Conservation (phyloP, 2,329 filamentous ascomycete genomes). For the Alternaria sp. region DNA sequence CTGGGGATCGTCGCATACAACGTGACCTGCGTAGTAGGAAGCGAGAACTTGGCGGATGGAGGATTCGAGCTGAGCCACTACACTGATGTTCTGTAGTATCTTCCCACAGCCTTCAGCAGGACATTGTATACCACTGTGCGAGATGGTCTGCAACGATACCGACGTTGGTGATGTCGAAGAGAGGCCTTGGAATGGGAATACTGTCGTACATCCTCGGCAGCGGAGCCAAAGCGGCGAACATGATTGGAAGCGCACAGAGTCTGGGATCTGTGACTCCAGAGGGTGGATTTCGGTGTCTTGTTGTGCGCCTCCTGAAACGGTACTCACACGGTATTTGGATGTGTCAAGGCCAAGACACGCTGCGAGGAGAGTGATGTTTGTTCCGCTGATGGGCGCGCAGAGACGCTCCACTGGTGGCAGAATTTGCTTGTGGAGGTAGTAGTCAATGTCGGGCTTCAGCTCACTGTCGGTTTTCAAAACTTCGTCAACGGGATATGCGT, state of each 20-base stretch:
- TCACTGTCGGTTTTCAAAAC: constrained; percentile 77
- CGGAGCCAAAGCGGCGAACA: constrained; percentile 77
- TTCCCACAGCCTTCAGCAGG: constrained; percentile 67
- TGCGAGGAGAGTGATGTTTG: constrained; percentile 85
- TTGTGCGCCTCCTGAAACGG: constrained; percentile 57
- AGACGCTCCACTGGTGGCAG: constrained; percentile 97
- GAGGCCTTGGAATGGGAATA: constrained; percentile 79
- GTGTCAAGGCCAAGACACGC: constrained; percentile 93
- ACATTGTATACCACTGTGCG: constrained; percentile 78
- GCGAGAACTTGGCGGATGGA: constrained; percentile 80
- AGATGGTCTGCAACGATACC: constrained; percentile 53
- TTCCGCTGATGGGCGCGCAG: constrained; percentile 93
- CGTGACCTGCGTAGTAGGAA: constrained; percentile 90
- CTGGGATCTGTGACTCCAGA: constrained; percentile 91
- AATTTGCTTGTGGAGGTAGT: constrained; percentile 98
- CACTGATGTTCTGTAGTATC: constrained; percentile 70
- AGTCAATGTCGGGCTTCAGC: constrained; percentile 90
- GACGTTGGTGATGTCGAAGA: constrained; percentile 29
- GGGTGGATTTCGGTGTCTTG: constrained; percentile 70
- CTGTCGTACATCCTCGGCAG: constrained; percentile 79
- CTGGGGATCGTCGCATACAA: constrained; percentile 86
- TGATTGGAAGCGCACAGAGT: constrained; percentile 85
- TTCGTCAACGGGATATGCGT: constrained; percentile 86
- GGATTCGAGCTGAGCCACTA: constrained; percentile 86
- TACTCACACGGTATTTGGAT: constrained; percentile 80